These are phyloP conservation scores for Dictyostelium firmibasis DNA, from an alignment of 78 protist species.

Conservation along the genomic window DNA sequence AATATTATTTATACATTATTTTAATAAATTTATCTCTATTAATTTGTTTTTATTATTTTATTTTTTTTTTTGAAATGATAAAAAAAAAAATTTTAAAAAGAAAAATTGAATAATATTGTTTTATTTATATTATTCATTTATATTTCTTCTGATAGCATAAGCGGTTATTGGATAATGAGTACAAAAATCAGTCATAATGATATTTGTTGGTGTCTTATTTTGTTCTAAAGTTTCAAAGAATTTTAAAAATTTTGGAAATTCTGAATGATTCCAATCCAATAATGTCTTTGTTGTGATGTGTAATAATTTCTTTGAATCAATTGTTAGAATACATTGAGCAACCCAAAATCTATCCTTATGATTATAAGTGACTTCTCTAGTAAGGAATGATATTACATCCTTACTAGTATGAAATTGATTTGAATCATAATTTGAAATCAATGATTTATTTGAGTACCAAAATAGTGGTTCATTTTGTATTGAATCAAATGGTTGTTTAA, in stretches of 20 bases:
- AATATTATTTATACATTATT: no score
- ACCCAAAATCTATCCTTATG: conserved; percentile 5
- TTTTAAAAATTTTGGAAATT: neutral
- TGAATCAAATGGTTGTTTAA: neutral
- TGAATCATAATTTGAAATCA: neutral
- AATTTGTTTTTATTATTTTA: no score
- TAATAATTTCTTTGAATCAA: neutral
- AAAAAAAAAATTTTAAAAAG: no score
- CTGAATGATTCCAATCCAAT: neutral
- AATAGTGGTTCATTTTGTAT: neutral
- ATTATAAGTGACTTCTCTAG: neutral
- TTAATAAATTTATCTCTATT: no score
- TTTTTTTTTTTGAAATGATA: no score
- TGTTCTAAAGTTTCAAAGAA: neutral
- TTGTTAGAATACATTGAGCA: neutral
- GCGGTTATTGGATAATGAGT: neutral
- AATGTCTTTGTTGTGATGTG: neutral
- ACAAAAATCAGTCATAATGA: neutral
- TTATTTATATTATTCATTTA: neutral
- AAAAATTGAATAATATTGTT: neutral
- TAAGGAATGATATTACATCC: neutral
- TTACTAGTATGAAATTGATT: neutral
- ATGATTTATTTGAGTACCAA: neutral
- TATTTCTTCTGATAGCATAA: neutral
- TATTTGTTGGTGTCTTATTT: neutral